Conservation (phyloP, 2,329 filamentous ascomycete species). For the Fusarium chuoi region DNA sequence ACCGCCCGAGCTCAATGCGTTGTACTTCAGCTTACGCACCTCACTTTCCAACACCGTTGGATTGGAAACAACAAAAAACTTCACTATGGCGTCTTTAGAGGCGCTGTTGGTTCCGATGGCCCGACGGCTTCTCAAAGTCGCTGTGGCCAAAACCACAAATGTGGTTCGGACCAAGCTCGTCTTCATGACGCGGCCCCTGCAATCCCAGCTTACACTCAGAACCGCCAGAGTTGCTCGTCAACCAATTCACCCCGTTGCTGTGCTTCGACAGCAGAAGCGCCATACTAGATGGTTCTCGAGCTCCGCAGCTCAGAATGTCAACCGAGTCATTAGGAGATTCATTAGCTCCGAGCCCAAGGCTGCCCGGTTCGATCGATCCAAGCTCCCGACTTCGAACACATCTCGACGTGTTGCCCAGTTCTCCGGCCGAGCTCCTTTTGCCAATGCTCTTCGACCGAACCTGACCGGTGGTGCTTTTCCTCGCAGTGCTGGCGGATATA, state of each 20-base stretch:
- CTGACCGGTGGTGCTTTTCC: constrained; percentile 87
- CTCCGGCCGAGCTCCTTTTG: constrained; percentile 84
- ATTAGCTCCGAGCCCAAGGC: constrained; percentile 56
- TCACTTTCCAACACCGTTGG: constrained; percentile 34
- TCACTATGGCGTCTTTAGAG: constrained; percentile 65
- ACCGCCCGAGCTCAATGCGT: constrained; percentile 19
- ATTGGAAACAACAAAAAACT: constrained; percentile 37
- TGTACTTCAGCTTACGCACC: constrained; percentile 32
- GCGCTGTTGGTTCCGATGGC: constrained; percentile 67
- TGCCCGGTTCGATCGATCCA: constrained; percentile 58
- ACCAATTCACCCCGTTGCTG: constrained; percentile 63
- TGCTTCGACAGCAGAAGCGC: constrained; percentile 60
- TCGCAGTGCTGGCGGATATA: constrained; percentile 90
- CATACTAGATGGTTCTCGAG: constrained; percentile 62
- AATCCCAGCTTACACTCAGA: constrained; percentile 57
- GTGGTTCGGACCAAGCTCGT: constrained; percentile 62
- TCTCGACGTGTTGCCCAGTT: constrained; percentile 67
- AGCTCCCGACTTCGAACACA: constrained; percentile 60
- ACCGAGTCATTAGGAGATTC: constrained; percentile 61
- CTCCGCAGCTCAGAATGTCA: constrained; percentile 54
- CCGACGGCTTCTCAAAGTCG: constrained; percentile 64
- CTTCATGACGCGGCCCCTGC: constrained; percentile 56
- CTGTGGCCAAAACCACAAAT: constrained; percentile 62
- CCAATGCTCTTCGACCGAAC: constrained; percentile 88
- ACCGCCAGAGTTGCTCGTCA: constrained; percentile 55